phyloP scores from a whole-genome alignment of 305 asterid species.

The Nicotiana rustica region DNA sequence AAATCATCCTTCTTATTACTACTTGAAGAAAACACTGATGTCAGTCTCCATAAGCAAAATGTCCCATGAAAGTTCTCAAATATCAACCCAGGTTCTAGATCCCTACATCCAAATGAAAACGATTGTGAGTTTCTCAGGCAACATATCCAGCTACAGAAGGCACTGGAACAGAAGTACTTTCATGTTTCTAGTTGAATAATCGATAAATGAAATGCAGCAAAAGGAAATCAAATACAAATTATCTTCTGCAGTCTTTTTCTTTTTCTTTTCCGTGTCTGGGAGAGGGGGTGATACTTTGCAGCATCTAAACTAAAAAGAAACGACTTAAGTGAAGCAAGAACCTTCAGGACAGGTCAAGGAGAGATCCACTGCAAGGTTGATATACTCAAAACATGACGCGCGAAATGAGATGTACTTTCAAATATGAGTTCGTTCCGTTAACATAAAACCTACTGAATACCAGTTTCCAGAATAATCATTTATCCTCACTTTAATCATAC shows the following conservation, averaged over 20 bases:
- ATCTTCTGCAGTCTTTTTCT: not conserved
- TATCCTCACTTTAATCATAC: not conserved
- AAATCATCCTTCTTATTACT: constrained; percentile 27
- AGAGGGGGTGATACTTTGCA: not conserved
- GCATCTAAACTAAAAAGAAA: not conserved
- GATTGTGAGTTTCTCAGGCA: not conserved
- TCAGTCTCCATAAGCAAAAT: not conserved
- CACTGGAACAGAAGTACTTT: not conserved
- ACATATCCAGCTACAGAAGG: not conserved
- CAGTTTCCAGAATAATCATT: constrained; percentile 1
- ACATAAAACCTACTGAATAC: not conserved
- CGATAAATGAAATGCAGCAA: not conserved
- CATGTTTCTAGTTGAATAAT: constrained; percentile 12
- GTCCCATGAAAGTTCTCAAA: constrained; percentile 21
- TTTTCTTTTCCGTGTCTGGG: not conserved
- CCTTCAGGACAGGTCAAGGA: not conserved
- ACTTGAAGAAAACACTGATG: not conserved
- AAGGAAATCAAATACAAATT: constrained; percentile 6
- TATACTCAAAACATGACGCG: not conserved
- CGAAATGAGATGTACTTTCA: not conserved
- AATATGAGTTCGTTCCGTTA: not conserved
- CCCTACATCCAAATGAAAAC: constrained; percentile 32
- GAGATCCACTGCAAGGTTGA: not conserved
- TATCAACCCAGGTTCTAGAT: not conserved
- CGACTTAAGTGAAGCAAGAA: not conserved